Base-by-base conservation (phyloP, 2,329 filamentous ascomycete genomes). In the Triangularia setosa region DNA sequence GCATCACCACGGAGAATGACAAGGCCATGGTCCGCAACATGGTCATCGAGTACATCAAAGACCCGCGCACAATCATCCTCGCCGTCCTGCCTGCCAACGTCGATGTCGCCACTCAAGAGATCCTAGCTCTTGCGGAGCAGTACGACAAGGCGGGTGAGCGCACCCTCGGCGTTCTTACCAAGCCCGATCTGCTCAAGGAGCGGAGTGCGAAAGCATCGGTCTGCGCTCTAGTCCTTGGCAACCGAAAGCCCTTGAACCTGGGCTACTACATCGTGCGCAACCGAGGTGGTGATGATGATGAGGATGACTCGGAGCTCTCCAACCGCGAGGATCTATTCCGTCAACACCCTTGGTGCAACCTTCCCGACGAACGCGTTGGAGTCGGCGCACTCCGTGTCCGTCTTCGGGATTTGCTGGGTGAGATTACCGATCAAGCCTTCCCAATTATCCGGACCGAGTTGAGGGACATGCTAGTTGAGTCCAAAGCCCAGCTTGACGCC, bases 161-260 rank as follows among this genome's bases (percentile, higher is more conserved):
- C 0, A 84, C 81, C 0, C 70, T 84, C 7, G 80, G 79, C 0
- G 78, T 84, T 0, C 75, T 89, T 0, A 89, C 86, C 0, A 89
- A 89, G 67, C 82, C 85, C 0, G 87, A 90, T 63, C 74, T 88
- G 0, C 80, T 82, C 0, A 72, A 71, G 0, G 82, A 84, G 57
- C 63, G 71, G 0, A 74, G 74, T 0, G 79, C 73, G 0, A 74
- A 79, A 24, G 69, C 74, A 0, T 75, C 75, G 1, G 73, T 80
- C 1, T 72, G 79, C 2, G 75, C 83, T 3, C 76, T 82, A 0
- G 75, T 83, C 0, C 55, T 61, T 0, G 80, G 80, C 0, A 78
- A 76, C 12, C 74, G 77, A 0, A 73, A 75, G 0, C 70, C 77
- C 0, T 72, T 84, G 0, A 75, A 75, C 1, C 75, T 85, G 0